Evolutionary conservation across 768 basidiomycete species (phyloP).

Genomic region (Russula sp.): DNA sequence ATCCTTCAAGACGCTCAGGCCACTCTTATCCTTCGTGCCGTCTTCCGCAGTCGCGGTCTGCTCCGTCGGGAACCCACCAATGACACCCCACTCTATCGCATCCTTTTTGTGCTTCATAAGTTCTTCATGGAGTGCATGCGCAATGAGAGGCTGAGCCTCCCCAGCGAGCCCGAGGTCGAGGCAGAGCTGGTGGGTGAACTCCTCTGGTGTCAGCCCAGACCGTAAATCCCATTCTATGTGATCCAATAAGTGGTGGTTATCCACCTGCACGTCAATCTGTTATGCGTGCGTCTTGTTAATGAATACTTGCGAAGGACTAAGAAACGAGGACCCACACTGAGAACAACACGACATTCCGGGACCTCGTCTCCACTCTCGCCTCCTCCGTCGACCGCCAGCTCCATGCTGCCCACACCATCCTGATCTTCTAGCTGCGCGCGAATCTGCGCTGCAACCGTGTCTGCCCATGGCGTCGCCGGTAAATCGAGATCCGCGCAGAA

Average conservation of each 20-base stretch:
- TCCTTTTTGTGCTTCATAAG: conserved; percentile 93
- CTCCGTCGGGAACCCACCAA: conserved; percentile 50
- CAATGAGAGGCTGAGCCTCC: conserved; percentile 82
- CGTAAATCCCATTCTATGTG: conserved; percentile 99
- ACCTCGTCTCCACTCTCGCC: conserved; percentile 43
- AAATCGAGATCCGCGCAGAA: conserved; percentile 90
- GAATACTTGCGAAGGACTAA: not conserved
- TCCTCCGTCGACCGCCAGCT: conserved; percentile 56
- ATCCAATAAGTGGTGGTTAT: conserved; percentile 84
- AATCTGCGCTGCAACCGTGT: conserved; percentile 82
- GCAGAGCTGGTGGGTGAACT: conserved; percentile 74
- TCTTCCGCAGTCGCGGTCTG: conserved; percentile 30
- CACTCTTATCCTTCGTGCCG: conserved; percentile 42
- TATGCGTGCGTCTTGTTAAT: not conserved
- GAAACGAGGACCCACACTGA: conserved; percentile 50
- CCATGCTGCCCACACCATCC: conserved; percentile 73
- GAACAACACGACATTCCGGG: conserved; percentile 75
- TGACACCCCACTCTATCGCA: conserved; percentile 88
- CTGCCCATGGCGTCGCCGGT: conserved; percentile 56
- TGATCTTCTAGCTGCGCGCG: conserved; percentile 88
- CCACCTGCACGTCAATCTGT: conserved; percentile 96
- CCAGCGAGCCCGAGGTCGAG: conserved; percentile 82
- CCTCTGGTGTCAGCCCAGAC: conserved; percentile 84
- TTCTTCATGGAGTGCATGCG: conserved; percentile 94
- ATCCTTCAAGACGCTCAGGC: conserved; percentile 60